Percentiles rank a stretch among this genome's conserved stretches.
Conservation (phyloP, 139 green algal genomes). For the Pseudopediastrum boryanum region DNA sequence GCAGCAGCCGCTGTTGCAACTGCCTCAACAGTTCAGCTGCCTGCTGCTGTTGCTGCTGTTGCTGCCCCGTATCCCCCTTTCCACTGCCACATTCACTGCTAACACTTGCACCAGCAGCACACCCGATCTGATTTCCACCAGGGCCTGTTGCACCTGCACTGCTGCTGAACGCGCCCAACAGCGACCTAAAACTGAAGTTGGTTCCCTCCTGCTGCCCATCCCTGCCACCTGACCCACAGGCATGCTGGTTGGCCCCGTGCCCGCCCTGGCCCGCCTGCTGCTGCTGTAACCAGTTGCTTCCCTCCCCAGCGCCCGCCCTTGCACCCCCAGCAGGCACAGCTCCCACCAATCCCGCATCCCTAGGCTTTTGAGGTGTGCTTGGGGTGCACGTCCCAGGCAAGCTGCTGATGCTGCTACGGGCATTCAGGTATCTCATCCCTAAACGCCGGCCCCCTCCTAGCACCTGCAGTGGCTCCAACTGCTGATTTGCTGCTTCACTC, state of each 20-base stretch:
- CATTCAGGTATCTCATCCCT: too few species aligned
- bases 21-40: too few species aligned
- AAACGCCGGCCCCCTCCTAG: too few species aligned
- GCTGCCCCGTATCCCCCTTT: too few species aligned
- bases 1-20: conserved; percentile 5
- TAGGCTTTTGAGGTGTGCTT: neutral
- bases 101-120: neutral
- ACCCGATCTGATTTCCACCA: neutral
- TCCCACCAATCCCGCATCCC: conserved; percentile 7
- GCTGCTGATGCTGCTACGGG: conserved; percentile 10
- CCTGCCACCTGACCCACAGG: neutral
- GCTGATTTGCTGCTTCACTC: neutral
- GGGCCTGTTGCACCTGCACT: neutral
- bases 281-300: too few species aligned
- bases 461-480: neutral
- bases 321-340: neutral
- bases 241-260: neutral
- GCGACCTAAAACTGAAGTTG: too few species aligned
- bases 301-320: neutral
- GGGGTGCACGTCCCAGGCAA: neutral
- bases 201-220: too few species aligned
- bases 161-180: neutral
- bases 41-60: too few species aligned
- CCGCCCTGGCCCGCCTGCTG: neutral
- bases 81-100: neutral